Evolutionary conservation across 1,284 basidiomycete species (phyloP), one percentile per base, ranked within the genome.

Genomic region (Boletus semigastroideus): DNA sequence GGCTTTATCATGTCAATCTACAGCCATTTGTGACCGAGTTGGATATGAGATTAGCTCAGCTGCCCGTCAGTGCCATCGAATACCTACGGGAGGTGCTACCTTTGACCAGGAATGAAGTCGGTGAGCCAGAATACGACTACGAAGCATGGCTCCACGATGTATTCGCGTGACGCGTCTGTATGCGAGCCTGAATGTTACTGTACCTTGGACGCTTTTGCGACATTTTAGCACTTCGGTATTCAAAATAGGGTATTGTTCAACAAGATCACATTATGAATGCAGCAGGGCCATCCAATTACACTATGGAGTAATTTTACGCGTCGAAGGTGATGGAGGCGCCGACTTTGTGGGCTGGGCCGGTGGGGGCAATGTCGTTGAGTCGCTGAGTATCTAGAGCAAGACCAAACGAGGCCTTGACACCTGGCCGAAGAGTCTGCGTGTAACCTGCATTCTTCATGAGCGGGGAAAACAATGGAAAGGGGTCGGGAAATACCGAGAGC

Each of bases 391-490:
- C 93, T 59, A 95, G 79, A 59, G 92, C 91, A 65, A 95, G 82
- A 76, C 94, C 94, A 74, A 98, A 94, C 56, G 90, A 84, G 52
- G 92, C 92, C 75, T 93, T 94, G 70, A 99, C 94, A 69, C 96
- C 96, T 47, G 95, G 94, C 64, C 94, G 87, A 67, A 98, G 90
- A 41, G 84, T 77, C 78, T 97, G 94, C 46, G 92, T 95, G 82
- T 96, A 94, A 62, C 89, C 84, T 85, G 58, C 16, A 42, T 53
- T 46, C 38, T 42, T 42, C 39, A 45, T 58, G 40, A 59, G 48
- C 19, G 12, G n/a, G 10, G 13, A 3, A 20, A 19, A 28, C 12
- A 12, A 19, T 19, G 37, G 28, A 4, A 45, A 14, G 17, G 17
- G 16, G n/a, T 31, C 16, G 16, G 34, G 1, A 51, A 75, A 28